Percentiles rank a stretch among this genome's conserved stretches.
phyloP scores from a whole-genome alignment of 345 rosid species.

The Diplotaxis tenuifolia region DNA sequence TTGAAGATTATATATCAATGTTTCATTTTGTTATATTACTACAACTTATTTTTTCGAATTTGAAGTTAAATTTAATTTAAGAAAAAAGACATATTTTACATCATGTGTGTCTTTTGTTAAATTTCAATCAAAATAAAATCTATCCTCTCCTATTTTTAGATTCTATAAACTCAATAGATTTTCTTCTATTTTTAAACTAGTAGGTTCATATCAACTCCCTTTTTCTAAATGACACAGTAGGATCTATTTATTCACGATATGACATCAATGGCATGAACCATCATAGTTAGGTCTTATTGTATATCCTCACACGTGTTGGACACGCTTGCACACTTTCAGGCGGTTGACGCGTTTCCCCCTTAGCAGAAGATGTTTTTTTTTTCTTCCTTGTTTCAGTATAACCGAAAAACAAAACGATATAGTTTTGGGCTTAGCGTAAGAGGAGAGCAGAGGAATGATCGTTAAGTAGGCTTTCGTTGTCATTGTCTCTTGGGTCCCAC shows the following conservation, averaged over 20 bases:
- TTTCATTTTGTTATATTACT: too few relatives aligned
- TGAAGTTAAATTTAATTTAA: too few relatives aligned
- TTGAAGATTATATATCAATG: too few relatives aligned
- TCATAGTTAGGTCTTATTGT: background rate
- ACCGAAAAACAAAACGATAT: background rate
- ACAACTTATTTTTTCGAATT: too few relatives aligned
- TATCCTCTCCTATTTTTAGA: too few relatives aligned
- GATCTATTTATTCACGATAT: background rate
- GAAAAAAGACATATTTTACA: too few relatives aligned
- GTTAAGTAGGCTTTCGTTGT: background rate
- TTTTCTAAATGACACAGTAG: background rate
- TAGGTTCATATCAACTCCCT: background rate
- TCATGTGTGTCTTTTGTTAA: too few relatives aligned
- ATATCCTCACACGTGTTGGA: conserved; percentile 23
- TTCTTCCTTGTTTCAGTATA: background rate
- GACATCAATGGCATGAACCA: background rate
- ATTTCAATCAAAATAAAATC: too few relatives aligned
- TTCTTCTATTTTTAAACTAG: too few relatives aligned
- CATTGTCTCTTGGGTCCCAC: background rate
- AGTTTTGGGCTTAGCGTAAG: background rate
- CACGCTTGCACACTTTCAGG: conserved; percentile 35
- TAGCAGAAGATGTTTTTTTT: background rate
- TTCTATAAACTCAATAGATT: too few relatives aligned
- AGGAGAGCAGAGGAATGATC: conserved; percentile 6
- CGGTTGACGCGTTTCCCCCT: conserved; percentile 34